Conservation (phyloP, 2,329 filamentous ascomycete genomes). For the Cladophialophora psammophila region DNA sequence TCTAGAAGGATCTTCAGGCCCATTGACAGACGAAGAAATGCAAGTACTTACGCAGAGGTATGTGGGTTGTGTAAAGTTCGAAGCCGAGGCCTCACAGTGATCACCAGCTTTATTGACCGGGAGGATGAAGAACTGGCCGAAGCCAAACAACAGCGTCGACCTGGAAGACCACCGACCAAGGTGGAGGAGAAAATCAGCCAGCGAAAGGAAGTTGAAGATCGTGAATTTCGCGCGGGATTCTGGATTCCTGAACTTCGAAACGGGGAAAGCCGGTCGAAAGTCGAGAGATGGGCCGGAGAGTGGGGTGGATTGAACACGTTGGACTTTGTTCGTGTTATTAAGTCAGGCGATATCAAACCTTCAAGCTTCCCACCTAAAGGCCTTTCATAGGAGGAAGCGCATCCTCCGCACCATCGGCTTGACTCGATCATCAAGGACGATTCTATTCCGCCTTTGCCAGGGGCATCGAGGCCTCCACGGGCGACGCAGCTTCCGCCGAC, state of each 20-base stretch:
- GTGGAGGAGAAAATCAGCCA: constrained; percentile 79
- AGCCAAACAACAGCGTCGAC: constrained; percentile 72
- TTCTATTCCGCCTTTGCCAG: not conserved
- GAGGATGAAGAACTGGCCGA: constrained; percentile 49
- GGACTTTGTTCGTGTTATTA: constrained; percentile 77
- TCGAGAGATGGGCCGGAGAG: constrained; percentile 80
- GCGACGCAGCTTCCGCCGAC: not conserved
- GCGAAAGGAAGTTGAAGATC: constrained; percentile 72
- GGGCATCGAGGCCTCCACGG: not conserved
- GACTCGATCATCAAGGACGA: no score
- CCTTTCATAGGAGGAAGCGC: constrained; percentile 49
- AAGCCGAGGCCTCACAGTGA: constrained; percentile 26
- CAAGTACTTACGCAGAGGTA: constrained; percentile 66
- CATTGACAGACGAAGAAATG: constrained; percentile 49
- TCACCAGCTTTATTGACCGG: constrained; percentile 48
- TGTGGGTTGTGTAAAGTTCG: not conserved
- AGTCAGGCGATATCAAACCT: constrained; percentile 68
- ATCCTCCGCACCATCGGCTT: not conserved
- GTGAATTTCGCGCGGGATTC: constrained; percentile 84
- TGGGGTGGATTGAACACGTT: constrained; percentile 82
- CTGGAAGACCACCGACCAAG: constrained; percentile 78
- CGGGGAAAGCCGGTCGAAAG: constrained; percentile 67
- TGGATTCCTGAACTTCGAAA: constrained; percentile 78
- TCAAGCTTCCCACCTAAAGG: constrained; percentile 80
- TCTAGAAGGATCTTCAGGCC: constrained; percentile 49